Conservation (phyloP, 2,329 filamentous ascomycete genomes). For the Colletotrichum sp. region DNA sequence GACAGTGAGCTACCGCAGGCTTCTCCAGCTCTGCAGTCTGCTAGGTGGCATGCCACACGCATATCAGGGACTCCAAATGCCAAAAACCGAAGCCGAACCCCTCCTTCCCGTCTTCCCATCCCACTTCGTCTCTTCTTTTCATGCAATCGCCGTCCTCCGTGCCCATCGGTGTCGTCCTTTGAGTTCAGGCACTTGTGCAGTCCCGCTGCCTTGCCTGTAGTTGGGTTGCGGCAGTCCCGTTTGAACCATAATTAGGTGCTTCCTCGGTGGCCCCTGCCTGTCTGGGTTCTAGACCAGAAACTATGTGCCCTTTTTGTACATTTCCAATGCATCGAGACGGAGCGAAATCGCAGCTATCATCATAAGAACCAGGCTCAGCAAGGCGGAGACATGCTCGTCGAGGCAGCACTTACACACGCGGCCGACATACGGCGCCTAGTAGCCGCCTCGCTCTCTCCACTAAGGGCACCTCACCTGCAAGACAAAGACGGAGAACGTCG, state of each 20-base stretch:
- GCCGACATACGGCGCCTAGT: neutral
- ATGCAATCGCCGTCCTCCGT: constrained; percentile 10
- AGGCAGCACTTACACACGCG: constrained; percentile 7
- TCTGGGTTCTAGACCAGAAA: neutral
- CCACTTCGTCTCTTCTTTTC: constrained; percentile 16
- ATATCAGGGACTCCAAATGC: neutral
- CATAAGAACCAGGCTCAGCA: neutral
- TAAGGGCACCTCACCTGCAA: neutral
- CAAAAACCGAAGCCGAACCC: neutral
- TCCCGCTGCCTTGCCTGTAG: neutral
- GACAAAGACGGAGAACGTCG: constrained; percentile 5
- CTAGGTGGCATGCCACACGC: neutral
- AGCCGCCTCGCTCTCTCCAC: neutral
- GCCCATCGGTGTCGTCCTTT: neutral
- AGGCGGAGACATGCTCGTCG: neutral
- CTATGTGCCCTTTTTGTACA: neutral
- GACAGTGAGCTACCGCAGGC: neutral
- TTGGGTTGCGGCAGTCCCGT: neutral
- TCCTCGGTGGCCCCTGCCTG: neutral
- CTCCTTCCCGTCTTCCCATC: neutral
- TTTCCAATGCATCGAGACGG: neutral
- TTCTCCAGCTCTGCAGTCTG: neutral
- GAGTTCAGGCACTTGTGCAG: constrained; percentile 9
- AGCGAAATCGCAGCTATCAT: neutral
- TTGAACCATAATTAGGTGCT: neutral